Evolutionary conservation across 176 grass and related monocot species (phyloP).

Genomic region (Saccharum spontaneum): DNA sequence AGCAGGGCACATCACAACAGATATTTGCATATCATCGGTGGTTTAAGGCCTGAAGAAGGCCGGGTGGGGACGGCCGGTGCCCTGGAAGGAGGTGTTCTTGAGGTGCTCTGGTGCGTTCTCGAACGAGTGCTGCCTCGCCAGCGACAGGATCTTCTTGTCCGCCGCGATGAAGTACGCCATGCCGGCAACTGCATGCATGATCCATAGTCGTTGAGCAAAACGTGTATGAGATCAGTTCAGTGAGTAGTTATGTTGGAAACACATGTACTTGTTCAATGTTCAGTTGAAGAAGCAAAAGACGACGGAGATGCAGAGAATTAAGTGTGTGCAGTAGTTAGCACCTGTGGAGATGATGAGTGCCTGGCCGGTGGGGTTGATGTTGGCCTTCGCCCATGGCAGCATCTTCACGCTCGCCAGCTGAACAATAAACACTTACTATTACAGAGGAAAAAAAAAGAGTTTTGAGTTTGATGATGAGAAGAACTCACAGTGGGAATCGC

Average conservation of each 20-base stretch:
- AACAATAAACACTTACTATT: background rate
- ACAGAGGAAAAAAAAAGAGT: no score
- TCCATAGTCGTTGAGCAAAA: no score
- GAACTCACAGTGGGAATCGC: slow-evolving; percentile 56
- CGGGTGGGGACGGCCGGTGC: background rate
- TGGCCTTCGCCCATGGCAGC: slow-evolving; percentile 64
- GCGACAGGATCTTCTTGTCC: slow-evolving; percentile 68
- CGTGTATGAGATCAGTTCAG: no score
- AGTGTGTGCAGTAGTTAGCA: no score
- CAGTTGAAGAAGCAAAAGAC: no score
- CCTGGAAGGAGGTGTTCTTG: slow-evolving; percentile 49
- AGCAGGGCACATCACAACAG: background rate
- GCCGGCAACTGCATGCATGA: slow-evolving; percentile 37
- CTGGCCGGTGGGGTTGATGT: slow-evolving; percentile 73
- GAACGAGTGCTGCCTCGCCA: slow-evolving; percentile 65
- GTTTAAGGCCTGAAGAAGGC: slow-evolving; percentile 37
- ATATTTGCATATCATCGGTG: background rate
- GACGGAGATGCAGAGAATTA: no score
- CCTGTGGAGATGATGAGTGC: slow-evolving; percentile 67
- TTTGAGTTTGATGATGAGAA: no score
- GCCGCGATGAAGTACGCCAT: slow-evolving; percentile 73
- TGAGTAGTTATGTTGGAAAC: no score
- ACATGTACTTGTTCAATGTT: no score
- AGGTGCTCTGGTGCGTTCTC: slow-evolving; percentile 30
- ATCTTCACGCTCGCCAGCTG: slow-evolving; percentile 83